Evolutionary conservation across 345 rosid genomes (phyloP).

Genomic region (Euphorbia lathyris): DNA sequence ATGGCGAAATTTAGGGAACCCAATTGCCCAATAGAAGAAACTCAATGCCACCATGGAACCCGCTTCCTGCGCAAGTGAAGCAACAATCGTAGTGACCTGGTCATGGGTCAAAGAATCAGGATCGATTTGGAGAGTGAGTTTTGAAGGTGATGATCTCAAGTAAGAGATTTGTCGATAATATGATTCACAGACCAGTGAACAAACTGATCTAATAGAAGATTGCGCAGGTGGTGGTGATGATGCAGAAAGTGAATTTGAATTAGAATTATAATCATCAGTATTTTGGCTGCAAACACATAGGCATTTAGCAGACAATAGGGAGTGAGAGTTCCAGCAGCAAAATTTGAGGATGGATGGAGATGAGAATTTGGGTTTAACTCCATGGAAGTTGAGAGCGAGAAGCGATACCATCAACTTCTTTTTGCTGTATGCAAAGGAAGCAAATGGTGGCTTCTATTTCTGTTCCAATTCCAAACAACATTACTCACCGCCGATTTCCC

Average conservation of each 20-base stretch:
- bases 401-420: conserved; percentile 31
- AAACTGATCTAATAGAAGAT: conserved; percentile 46
- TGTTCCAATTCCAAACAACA: not conserved
- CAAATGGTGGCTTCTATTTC: not conserved
- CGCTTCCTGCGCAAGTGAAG: conserved; percentile 67
- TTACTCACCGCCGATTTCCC: not conserved
- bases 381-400: conserved; percentile 26
- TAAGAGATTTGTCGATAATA: conserved; percentile 39
- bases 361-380: conserved; percentile 25
- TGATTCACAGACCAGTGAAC: conserved; percentile 53
- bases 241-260: conserved; percentile 7
- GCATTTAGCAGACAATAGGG: conserved; percentile 27
- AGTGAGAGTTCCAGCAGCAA: not conserved
- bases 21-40: conserved; percentile 74
- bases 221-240: conserved; percentile 32
- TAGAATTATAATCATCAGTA: not conserved
- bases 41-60: conserved; percentile 81
- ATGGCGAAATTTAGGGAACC: conserved; percentile 52
- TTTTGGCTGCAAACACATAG: conserved; percentile 11
- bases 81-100: conserved; percentile 65
- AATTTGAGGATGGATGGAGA: not conserved
- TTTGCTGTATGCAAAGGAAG: not conserved
- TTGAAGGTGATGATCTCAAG: conserved; percentile 32
- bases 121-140: conserved; percentile 38
- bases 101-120: conserved; percentile 58